phyloP scores from a whole-genome alignment of 495 filamentous ascomycete genomes.

The Neurospora tetrasperma region DNA sequence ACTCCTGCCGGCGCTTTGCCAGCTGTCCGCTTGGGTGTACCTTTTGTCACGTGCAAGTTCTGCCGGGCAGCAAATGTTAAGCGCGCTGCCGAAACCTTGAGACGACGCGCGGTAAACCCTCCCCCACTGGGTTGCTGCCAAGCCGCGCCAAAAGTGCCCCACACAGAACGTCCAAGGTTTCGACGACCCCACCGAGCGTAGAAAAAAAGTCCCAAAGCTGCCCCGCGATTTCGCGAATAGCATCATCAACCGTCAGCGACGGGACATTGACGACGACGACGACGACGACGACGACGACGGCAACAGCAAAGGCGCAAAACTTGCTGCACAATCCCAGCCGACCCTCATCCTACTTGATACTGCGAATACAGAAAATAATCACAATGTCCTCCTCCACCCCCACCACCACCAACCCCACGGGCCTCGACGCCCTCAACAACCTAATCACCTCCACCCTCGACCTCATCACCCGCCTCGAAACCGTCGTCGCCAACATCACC shows the following conservation, averaged over 20 bases:
- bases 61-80: not conserved
- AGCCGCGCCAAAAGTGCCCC: not conserved
- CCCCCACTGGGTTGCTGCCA: not conserved
- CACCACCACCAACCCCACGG: conserved; percentile 2
- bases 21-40: not conserved
- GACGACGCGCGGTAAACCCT: no score
- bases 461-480: conserved; percentile 30
- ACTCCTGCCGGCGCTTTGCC: not conserved
- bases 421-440: conserved; percentile 14
- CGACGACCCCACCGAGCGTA: conserved; percentile 2
- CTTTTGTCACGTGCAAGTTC: not conserved
- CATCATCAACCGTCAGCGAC: not conserved
- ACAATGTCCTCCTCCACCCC: not conserved
- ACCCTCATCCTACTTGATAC: no score
- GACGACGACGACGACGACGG: not conserved
- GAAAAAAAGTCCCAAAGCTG: conserved; percentile 6
- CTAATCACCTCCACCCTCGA: conserved; percentile 15
- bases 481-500: conserved; percentile 20
- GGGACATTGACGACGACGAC: not conserved
- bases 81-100: not conserved
- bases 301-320: no score
- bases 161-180: not conserved
- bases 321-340: no score
- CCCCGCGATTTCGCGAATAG: conserved; percentile 7
- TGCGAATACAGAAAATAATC: no score